phyloP scores from a whole-genome alignment of 148 eudicot genomes.

The Tetragonia tetragonoides region DNA sequence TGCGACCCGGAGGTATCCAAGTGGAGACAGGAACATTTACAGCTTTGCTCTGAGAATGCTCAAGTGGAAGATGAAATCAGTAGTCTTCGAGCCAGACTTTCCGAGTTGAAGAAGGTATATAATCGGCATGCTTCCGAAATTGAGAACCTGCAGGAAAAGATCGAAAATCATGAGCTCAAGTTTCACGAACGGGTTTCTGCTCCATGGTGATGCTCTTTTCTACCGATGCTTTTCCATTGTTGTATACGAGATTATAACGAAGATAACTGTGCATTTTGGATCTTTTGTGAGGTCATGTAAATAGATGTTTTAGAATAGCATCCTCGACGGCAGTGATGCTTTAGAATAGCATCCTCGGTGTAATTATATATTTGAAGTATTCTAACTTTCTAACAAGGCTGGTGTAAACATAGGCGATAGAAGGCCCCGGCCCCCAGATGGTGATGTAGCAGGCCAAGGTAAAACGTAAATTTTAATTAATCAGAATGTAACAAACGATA shows the following conservation, averaged over 20 bases:
- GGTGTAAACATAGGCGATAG: no score
- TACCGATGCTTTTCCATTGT: background rate
- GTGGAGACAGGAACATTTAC: conserved; percentile 28
- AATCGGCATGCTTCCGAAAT: conserved; percentile 26
- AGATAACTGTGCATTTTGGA: background rate
- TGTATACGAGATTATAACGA: background rate
- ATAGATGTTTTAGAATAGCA: background rate
- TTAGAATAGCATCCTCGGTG: background rate
- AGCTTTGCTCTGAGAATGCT: conserved; percentile 26
- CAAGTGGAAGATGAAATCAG: conserved; percentile 33
- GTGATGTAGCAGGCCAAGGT: no score
- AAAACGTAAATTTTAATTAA: no score
- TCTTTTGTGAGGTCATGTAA: background rate
- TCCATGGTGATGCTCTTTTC: conserved; percentile 39
- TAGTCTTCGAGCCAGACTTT: conserved; percentile 33
- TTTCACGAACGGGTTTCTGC: conserved; percentile 51
- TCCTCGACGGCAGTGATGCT: background rate
- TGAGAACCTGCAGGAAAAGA: conserved; percentile 30
- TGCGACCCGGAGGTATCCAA: conserved; percentile 32
- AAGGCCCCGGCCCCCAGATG: no score
- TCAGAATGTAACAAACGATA: no score
- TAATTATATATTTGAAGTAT: background rate
- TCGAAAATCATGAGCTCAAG: conserved; percentile 35
- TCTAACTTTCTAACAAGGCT: no score
- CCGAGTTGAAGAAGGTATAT: conserved; percentile 32